These are phyloP conservation scores for Myriosclerotinia scirpicola DNA, from an alignment of 2,329 filamentous ascomycete species.

Conservation along the genomic window DNA sequence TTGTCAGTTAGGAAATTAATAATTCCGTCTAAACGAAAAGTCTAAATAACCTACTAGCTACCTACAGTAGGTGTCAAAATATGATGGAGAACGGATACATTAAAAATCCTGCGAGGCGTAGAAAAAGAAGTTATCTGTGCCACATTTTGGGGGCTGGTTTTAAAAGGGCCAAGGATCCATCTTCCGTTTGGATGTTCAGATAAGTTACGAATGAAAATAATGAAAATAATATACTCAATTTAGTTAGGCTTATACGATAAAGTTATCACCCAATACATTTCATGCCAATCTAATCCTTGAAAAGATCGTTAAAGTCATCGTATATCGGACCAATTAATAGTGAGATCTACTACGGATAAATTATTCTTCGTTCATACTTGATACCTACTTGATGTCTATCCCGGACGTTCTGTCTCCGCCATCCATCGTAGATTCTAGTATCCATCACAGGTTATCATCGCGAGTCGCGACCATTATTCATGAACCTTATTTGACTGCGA, in stretches of 20 bases:
- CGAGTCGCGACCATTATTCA: neutral
- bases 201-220: neutral
- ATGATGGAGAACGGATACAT: neutral
- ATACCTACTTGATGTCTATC: neutral
- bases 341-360: neutral
- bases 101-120: conserved; percentile 3
- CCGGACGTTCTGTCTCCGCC: conserved; percentile 7
- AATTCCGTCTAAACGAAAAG: neutral
- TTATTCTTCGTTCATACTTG: conserved; percentile 11
- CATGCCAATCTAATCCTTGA: neutral
- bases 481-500: neutral
- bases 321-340: conserved; percentile 11
- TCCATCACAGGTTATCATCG: neutral
- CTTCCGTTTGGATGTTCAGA: neutral
- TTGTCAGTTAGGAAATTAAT: neutral
- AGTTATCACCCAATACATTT: too few species aligned
- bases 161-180: neutral
- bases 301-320: neutral
- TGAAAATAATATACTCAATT: conserved; percentile 1
- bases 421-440: neutral
- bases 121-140: neutral
- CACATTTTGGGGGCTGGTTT: conserved; percentile 18
- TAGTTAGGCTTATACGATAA: neutral
- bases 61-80: neutral
- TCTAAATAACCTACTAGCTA: neutral